Evolutionary conservation across 2,329 filamentous ascomycete genomes (phyloP), one percentile per base, ranked within the genome.

Genomic region (Pseudocercospora musae): DNA sequence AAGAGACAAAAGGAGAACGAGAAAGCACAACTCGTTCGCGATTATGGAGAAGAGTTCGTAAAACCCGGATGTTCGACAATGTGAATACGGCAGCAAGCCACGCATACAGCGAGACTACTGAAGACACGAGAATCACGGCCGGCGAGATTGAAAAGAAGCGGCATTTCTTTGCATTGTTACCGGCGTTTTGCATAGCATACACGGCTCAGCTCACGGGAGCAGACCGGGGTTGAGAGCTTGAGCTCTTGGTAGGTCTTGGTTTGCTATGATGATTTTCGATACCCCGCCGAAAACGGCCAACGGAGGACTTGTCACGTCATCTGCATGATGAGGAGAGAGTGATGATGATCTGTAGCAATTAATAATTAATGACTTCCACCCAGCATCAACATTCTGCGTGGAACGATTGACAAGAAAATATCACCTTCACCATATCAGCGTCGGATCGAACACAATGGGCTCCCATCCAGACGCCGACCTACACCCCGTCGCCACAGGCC

Each of bases 1-100:
- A 77, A 80, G 50, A 79, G 83, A 66, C 80, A 83, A 57, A 80
- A 81, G 68, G 85, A 88, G 59, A 93, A 94, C 71, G 90, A 95
- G 73, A 82, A 85, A 18, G 89, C 91, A 72, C 85, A 88, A n/a
- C 87, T 89, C 4, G 82, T 87, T 27, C 66, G 72, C 50, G 66
- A 70, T 33, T 72, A 75, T 57, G 75, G 74, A n/a, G 71, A 74
- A 29, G 70, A 75, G 8, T 75, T 75, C 54, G 68, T 72, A 27
- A 73, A 69, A 48, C 70, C 69, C 20, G 59, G 62, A 27, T 75
- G 73, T 58, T 56, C 66, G 1, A 57, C 73, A 1, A 74, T 75
- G 73, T 75, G 66, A 73, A 23, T 71, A 56, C 44, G 53, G 57
- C 49, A 44, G 57, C 54, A 33, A 57, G 25, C 37, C 50, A 27